Evolutionary conservation across 2,329 filamentous ascomycete species (phyloP).

Genomic region (Curvularia eragrostidis): DNA sequence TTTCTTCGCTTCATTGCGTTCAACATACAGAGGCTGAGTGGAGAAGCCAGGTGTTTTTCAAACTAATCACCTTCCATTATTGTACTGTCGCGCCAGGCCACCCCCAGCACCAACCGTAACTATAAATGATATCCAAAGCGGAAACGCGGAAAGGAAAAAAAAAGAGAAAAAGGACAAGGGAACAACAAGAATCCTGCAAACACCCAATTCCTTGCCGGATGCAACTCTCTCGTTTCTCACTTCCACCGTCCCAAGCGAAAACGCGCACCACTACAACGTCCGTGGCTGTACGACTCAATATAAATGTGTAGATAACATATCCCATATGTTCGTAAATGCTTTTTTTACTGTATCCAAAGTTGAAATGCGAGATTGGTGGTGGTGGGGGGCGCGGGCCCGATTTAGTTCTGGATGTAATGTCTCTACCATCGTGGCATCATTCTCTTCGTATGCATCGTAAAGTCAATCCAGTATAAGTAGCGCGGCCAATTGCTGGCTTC

Average conservation of each 20-base stretch:
- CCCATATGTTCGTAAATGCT: conserved; percentile 45
- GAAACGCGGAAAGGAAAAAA: conserved; percentile 3
- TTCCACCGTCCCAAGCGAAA: conserved; percentile 1
- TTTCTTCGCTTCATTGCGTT: background rate
- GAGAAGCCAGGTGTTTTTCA: conserved; percentile 1
- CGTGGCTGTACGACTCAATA: conserved; percentile 4
- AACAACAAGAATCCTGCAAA: conserved; percentile 2
- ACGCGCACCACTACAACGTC: conserved; percentile 7
- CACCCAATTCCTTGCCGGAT: conserved; percentile 14
- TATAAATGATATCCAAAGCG: conserved; percentile 11
- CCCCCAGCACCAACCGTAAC: conserved; percentile 8
- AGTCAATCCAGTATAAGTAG: conserved; percentile 39
- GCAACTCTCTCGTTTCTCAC: conserved; percentile 1
- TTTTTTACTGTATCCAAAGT: conserved; percentile 39
- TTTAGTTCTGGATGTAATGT: conserved; percentile 40
- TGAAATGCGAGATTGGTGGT: conserved; percentile 20
- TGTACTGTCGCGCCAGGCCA: conserved; percentile 15
- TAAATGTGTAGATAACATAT: conserved; percentile 19
- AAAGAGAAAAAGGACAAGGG: background rate
- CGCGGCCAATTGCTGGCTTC: conserved; percentile 31
- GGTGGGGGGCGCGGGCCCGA: conserved; percentile 39
- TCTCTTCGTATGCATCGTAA: conserved; percentile 52
- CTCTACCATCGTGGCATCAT: conserved; percentile 52
- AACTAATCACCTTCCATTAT: conserved; percentile 16
- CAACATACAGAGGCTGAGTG: conserved; percentile 5